These are phyloP conservation scores for Solanum etuberosum DNA, from an alignment of 257 asterid genomes.

Conservation along the genomic window DNA sequence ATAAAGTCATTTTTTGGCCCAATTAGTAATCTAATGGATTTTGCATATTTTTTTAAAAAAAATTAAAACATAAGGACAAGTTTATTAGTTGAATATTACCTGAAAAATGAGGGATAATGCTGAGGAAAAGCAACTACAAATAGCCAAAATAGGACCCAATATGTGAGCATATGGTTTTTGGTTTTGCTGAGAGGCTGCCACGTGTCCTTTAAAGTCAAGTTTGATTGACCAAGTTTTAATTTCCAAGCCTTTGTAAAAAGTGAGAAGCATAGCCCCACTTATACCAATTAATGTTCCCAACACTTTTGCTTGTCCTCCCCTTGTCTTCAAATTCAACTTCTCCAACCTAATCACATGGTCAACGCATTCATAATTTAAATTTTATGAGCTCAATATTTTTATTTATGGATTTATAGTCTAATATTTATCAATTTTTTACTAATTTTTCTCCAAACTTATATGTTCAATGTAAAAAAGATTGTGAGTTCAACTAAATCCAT, in stretches of 20 bases:
- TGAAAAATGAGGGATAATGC: conserved; percentile 43
- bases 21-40: neutral
- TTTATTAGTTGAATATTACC: conserved; percentile 17
- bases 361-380: too few species aligned
- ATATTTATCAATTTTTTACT: neutral
- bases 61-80: neutral
- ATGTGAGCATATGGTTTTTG: conserved; percentile 4
- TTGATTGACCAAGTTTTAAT: conserved; percentile 30
- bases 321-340: conserved; percentile 25
- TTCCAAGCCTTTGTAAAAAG: conserved; percentile 42
- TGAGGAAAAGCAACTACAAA: conserved; percentile 19
- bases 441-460: neutral
- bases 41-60: neutral
- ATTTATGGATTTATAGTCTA: neutral
- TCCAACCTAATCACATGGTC: conserved; percentile 67
- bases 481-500: too few species aligned
- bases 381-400: too few species aligned
- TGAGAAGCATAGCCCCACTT: conserved; percentile 70
- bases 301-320: conserved; percentile 53
- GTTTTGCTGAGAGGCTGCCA: conserved; percentile 20
- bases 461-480: neutral
- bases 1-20: neutral
- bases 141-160: conserved; percentile 40
- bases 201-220: conserved; percentile 12
- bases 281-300: conserved; percentile 48